phyloP scores from a whole-genome alignment of 2,329 filamentous ascomycete species.

The Neonectria magnoliae region DNA sequence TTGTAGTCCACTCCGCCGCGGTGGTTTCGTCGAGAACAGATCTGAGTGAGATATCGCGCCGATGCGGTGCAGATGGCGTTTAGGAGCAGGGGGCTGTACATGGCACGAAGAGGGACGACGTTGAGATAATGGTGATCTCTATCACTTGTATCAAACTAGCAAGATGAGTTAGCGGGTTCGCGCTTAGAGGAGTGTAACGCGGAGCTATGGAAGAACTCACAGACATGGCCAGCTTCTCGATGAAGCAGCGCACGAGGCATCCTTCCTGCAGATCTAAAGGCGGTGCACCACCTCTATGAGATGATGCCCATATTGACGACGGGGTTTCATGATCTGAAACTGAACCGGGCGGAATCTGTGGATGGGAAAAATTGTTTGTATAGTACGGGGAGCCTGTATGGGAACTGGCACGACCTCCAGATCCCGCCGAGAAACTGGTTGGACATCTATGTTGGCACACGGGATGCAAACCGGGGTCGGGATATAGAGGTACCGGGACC shows the following conservation, averaged over 20 bases:
- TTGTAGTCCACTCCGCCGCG: slow-evolving; percentile 15
- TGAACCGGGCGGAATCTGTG: background rate
- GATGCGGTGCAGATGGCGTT: slow-evolving; percentile 31
- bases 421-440: background rate
- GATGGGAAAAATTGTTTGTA: background rate
- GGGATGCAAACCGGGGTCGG: background rate
- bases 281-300: background rate
- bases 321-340: background rate
- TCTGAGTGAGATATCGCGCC: slow-evolving; percentile 22
- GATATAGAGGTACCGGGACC: background rate
- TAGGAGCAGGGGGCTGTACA: slow-evolving; percentile 26
- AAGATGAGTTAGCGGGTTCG: background rate
- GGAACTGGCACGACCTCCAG: background rate
- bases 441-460: background rate
- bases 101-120: slow-evolving; percentile 25
- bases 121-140: slow-evolving; percentile 31
- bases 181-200: background rate
- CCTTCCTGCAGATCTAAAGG: slow-evolving; percentile 17
- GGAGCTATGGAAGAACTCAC: background rate
- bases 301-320: background rate
- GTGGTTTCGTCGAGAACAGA: slow-evolving; percentile 20
- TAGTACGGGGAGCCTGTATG: slow-evolving; percentile 4
- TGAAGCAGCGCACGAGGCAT: slow-evolving; percentile 26
- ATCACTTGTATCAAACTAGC: slow-evolving; percentile 28
- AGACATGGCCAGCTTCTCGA: slow-evolving; percentile 16